Conservation (phyloP, 352 stramenopile genomes). For the Aphanomyces cochlioides region DNA sequence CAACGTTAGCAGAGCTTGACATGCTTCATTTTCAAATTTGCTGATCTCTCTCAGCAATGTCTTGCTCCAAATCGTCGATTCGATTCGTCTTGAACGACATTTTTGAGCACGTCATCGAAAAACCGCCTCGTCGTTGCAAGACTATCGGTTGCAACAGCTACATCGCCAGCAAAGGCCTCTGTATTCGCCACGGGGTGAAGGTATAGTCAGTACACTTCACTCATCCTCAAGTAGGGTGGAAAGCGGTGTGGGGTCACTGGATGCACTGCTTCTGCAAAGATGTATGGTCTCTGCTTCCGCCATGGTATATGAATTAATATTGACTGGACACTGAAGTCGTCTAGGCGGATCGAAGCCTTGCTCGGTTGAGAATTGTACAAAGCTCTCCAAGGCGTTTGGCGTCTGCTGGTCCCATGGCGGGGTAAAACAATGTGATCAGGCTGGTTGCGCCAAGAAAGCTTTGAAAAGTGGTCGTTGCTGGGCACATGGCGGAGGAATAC, state of each 20-base stretch:
- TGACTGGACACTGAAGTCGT: no score
- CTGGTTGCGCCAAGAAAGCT: conserved; percentile 31
- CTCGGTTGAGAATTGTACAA: conserved; percentile 27
- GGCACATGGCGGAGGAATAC: conserved; percentile 42
- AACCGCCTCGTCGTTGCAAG: no score
- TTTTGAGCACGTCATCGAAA: no score
- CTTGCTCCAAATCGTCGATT: no score
- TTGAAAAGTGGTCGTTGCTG: conserved; percentile 52
- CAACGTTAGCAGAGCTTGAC: no score
- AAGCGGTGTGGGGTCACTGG: conserved; percentile 44
- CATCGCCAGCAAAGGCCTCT: background rate
- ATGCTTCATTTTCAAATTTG: no score
- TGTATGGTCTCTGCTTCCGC: conserved; percentile 54
- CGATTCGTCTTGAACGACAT: no score
- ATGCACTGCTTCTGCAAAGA: conserved; percentile 47
- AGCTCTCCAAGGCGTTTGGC: conserved; percentile 34
- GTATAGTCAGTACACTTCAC: no score
- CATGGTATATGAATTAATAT: no score
- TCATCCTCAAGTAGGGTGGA: conserved; percentile 31
- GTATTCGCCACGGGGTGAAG: background rate
- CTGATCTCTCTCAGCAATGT: no score
- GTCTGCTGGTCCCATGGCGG: conserved; percentile 36
- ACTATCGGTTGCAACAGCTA: background rate
- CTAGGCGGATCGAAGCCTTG: conserved; percentile 34
- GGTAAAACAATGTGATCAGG: conserved; percentile 9